phyloP scores from a whole-genome alignment of 129 eudicot genomes.

The Flaveria robusta region DNA sequence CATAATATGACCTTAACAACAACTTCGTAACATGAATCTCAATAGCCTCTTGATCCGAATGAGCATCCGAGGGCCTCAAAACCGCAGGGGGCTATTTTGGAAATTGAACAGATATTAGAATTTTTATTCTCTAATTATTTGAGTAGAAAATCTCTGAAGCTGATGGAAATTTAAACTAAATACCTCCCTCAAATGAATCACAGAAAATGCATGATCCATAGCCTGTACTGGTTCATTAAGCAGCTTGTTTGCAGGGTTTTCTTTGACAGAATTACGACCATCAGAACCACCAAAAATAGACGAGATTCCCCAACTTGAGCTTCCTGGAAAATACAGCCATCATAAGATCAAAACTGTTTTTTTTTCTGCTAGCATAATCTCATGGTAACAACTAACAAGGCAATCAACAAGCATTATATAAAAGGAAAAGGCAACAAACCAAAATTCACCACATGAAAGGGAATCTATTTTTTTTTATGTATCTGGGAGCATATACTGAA shows the following conservation, averaged over 20 bases:
- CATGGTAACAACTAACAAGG: background rate
- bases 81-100: constrained; percentile 78
- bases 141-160: constrained; percentile 8
- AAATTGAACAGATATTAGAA: constrained; percentile 23
- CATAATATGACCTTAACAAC: constrained; percentile 83
- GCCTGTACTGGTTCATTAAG: constrained; percentile 63
- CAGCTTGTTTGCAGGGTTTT: constrained; percentile 61
- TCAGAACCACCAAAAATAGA: constrained; percentile 86
- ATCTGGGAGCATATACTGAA: background rate
- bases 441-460: background rate
- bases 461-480: background rate
- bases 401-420: background rate
- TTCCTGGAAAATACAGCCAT: constrained; percentile 34
- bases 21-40: constrained; percentile 76
- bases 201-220: constrained; percentile 60
- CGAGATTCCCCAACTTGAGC: constrained; percentile 84
- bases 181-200: constrained; percentile 92
- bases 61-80: constrained; percentile 83
- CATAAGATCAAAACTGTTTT: background rate
- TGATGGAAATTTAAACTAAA: background rate
- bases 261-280: constrained; percentile 62
- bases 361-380: background rate
- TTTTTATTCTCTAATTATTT: background rate
- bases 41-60: constrained; percentile 74
- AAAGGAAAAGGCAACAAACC: background rate